These are phyloP conservation scores for Sphaerulina populicola DNA, from an alignment of 2,329 filamentous ascomycete genomes.

Conservation along the genomic window DNA sequence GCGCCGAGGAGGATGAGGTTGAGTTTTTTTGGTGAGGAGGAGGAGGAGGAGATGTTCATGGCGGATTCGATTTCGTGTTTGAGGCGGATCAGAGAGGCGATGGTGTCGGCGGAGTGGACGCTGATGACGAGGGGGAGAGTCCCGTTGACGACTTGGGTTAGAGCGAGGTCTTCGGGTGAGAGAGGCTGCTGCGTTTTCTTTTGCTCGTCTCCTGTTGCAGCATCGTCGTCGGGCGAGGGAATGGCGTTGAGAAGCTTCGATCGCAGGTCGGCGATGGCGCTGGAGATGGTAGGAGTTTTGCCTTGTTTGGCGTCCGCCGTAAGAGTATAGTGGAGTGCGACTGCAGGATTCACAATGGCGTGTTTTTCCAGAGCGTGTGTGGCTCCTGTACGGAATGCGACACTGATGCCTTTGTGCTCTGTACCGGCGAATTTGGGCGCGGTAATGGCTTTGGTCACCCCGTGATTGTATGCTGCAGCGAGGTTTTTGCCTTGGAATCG, in stretches of 20 bases:
- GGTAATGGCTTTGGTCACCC: constrained; percentile 35
- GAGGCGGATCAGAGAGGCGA: constrained; percentile 51
- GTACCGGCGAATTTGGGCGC: constrained; percentile 28
- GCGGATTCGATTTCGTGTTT: constrained; percentile 49
- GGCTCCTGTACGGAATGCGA: constrained; percentile 32
- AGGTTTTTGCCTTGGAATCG: constrained; percentile 36
- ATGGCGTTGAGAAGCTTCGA: constrained; percentile 49
- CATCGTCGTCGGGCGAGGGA: constrained; percentile 18
- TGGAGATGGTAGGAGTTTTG: constrained; percentile 46
- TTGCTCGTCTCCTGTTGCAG: constrained; percentile 38
- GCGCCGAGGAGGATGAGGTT: constrained; percentile 54
- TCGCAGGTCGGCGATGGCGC: constrained; percentile 46
- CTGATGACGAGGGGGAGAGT: constrained; percentile 50
- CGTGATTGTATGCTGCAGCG: constrained; percentile 32
- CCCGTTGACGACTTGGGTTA: constrained; percentile 45
- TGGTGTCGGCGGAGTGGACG: constrained; percentile 55
- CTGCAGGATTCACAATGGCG: constrained; percentile 36
- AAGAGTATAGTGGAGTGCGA: constrained; percentile 45
- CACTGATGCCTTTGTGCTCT: constrained; percentile 35
- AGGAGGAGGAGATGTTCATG: constrained; percentile 13
- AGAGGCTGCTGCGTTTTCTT: background rate
- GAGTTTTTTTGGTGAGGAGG: constrained; percentile 25
- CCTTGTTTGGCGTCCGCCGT: constrained; percentile 36
- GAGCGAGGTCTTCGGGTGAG: constrained; percentile 36
- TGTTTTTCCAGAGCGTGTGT: constrained; percentile 29